Conservation (phyloP, 345 rosid genomes). For the Sonneratia caseolaris region DNA sequence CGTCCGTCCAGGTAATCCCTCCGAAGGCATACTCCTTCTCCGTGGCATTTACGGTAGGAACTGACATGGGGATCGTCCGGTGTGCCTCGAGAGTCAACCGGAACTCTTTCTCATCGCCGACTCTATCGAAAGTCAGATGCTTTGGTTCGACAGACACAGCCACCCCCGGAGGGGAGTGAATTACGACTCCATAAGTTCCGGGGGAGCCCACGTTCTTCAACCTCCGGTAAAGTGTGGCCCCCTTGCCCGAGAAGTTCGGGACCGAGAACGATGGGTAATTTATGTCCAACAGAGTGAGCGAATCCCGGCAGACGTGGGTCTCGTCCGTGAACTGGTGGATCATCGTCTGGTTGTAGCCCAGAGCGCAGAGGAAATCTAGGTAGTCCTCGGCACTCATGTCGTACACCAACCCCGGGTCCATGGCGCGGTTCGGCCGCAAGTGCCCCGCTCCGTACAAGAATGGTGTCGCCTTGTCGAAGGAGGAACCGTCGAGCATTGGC, state of each 20-base stretch:
- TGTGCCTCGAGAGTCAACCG: conserved; percentile 17
- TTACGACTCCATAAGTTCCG: conserved; percentile 23
- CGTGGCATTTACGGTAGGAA: background rate
- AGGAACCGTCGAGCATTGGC: conserved; percentile 25
- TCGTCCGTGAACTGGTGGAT: conserved; percentile 23
- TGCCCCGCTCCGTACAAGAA: conserved; percentile 63
- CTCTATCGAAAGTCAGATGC: conserved; percentile 23
- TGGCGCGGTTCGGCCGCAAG: conserved; percentile 62
- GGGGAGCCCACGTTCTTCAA: conserved; percentile 68
- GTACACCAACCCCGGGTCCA: conserved; percentile 63
- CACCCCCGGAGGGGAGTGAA: conserved; percentile 39
- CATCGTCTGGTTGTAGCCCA: conserved; percentile 40
- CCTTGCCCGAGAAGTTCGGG: conserved; percentile 15
- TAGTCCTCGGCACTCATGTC: conserved; percentile 45
- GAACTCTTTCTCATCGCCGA: conserved; percentile 43
- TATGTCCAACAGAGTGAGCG: conserved; percentile 33
- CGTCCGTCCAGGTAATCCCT: conserved; percentile 29
- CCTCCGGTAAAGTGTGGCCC: conserved; percentile 28
- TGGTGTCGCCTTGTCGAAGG: conserved; percentile 34
- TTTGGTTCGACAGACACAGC: conserved; percentile 37
- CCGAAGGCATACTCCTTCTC: conserved; percentile 20
- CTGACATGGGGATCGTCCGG: background rate
- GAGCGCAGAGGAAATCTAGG: conserved; percentile 55
- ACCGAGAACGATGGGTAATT: conserved; percentile 72
- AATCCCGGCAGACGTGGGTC: conserved; percentile 29